Conservation (phyloP, 2,329 filamentous ascomycete species). For the Penicillium rolfsii region DNA sequence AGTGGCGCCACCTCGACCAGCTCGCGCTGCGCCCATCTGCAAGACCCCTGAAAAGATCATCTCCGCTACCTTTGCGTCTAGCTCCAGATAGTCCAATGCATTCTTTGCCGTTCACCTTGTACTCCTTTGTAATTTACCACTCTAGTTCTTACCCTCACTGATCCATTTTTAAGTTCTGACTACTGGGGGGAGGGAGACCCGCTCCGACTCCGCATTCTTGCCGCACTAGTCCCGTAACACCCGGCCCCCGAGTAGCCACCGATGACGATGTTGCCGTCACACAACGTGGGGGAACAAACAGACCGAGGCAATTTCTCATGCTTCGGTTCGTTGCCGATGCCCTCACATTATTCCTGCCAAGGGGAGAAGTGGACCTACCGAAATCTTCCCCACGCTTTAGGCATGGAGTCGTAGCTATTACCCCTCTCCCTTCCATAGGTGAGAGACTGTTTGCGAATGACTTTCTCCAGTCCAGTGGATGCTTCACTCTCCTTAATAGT, state of each 20-base stretch:
- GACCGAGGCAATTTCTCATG: not conserved
- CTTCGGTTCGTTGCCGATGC: not conserved
- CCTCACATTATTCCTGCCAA: not conserved
- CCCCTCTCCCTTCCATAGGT: not conserved
- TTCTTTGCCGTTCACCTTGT: constrained; percentile 7
- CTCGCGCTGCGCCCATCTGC: not conserved
- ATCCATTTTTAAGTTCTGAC: too few species aligned
- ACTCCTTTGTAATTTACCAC: too few species aligned
- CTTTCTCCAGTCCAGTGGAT: not conserved
- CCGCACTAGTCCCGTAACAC: too few species aligned
- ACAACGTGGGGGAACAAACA: not conserved
- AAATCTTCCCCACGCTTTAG: not conserved
- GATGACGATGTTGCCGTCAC: not conserved
- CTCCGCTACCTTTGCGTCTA: constrained; percentile 2
- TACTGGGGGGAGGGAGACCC: too few species aligned
- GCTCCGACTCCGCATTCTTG: not conserved
- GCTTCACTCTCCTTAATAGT: not conserved
- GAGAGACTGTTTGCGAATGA: too few species aligned
- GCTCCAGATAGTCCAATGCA: constrained; percentile 25
- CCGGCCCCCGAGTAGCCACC: too few species aligned
- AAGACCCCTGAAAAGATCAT: not conserved
- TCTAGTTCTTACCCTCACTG: too few species aligned
- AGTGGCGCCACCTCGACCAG: not conserved
- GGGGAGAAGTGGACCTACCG: not conserved
- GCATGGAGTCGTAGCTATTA: not conserved